Percentiles rank a stretch among this genome's conserved stretches.
phyloP scores from a whole-genome alignment of 2,329 filamentous ascomycete species.

The Calonectria montana region DNA sequence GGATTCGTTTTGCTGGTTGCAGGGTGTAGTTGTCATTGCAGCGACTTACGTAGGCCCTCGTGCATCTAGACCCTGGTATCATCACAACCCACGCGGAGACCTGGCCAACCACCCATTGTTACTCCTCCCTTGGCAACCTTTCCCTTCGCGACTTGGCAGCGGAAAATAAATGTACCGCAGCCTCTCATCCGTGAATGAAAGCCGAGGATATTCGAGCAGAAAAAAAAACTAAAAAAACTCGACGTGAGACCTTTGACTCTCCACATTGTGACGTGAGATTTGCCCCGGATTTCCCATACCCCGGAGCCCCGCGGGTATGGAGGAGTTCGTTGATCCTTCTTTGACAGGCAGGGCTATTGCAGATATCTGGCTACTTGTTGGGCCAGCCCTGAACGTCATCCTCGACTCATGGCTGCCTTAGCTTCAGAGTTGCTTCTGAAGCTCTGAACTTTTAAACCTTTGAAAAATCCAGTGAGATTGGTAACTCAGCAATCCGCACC shows the following conservation, averaged over 20 bases:
- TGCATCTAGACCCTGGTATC: not conserved
- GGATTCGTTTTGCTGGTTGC: not conserved
- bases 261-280: not conserved
- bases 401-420: not conserved
- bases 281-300: constrained; percentile 4
- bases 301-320: constrained; percentile 17
- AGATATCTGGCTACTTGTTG: not conserved
- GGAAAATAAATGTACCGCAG: not conserved
- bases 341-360: not conserved
- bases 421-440: not conserved
- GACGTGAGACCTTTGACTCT: not conserved
- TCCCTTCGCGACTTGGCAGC: not conserved
- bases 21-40: not conserved
- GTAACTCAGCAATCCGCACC: not conserved
- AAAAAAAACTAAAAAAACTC: not conserved
- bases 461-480: not conserved
- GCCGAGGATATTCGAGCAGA: constrained; percentile 12
- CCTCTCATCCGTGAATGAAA: constrained; percentile 16
- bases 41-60: not conserved
- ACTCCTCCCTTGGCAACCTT: not conserved
- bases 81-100: not conserved
- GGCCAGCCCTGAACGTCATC: constrained; percentile 12
- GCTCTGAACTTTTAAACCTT: not conserved
- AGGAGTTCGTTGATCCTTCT: not conserved
- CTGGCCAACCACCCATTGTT: not conserved